phyloP scores from a whole-genome alignment of 352 stramenopile species.

The Aphanomyces cochlioides region DNA sequence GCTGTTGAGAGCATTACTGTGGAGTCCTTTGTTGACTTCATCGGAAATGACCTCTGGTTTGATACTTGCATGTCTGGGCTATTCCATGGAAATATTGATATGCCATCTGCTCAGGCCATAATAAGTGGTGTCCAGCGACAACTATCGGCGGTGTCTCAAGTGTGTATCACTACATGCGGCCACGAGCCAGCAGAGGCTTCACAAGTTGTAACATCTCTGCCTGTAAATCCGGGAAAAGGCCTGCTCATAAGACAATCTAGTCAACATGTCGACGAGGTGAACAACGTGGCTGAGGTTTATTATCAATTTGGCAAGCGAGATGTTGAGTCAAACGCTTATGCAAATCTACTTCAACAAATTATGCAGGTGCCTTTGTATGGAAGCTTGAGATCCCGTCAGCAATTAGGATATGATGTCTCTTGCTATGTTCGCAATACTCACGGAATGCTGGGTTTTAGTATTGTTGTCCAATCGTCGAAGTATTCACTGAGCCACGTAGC shows the following conservation, averaged over 20 bases:
- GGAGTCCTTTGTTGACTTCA: not conserved
- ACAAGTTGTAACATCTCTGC: not conserved
- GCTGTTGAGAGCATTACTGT: not conserved
- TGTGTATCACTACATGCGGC: not conserved
- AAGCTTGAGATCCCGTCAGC: slow-evolving; percentile 5
- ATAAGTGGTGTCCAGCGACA: not conserved
- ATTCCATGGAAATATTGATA: slow-evolving; percentile 17
- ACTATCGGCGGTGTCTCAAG: not conserved
- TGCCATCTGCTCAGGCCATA: not conserved
- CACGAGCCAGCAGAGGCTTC: not conserved
- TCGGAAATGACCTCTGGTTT: not conserved
- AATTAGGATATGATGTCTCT: slow-evolving; percentile 21
- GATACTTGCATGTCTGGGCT: not conserved
- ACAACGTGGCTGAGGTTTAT: slow-evolving; percentile 19
- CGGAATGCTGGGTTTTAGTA: slow-evolving; percentile 13
- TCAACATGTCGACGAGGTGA: slow-evolving; percentile 9
- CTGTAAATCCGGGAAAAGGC: not conserved
- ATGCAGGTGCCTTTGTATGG: slow-evolving; percentile 22
- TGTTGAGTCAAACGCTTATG: slow-evolving; percentile 7
- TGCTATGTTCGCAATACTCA: slow-evolving; percentile 20
- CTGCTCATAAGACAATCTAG: slow-evolving; percentile 11
- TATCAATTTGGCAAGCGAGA: slow-evolving; percentile 16
- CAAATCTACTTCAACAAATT: slow-evolving; percentile 20
- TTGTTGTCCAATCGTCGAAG: slow-evolving; percentile 13
- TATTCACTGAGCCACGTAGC: slow-evolving; percentile 12